Evolutionary conservation across 2,329 filamentous ascomycete species (phyloP), one percentile per base, ranked within the genome.

Genomic region (Fusarium redolens): DNA sequence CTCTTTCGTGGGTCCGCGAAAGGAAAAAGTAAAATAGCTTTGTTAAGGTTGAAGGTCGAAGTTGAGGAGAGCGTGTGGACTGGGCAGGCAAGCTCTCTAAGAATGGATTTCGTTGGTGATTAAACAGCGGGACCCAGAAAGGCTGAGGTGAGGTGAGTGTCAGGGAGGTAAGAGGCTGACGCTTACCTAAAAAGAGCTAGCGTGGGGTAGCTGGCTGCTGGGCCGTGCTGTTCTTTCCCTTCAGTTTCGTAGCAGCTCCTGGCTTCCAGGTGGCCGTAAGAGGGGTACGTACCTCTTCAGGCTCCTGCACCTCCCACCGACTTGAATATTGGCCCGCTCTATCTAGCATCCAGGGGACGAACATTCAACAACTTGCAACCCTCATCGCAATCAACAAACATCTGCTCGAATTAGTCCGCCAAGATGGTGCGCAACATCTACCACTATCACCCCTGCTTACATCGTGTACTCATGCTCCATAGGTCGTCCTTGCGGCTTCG

Each of bases 401-500:
- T 58, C 57, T 60, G 50, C 67, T 69, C 62, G 66, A 74, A 71
- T 51, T 67, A 70, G 69, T 75, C 71, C 73, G 65, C 68, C 80
- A 84, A 81, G 68, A 86, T 85, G 82, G 83, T 85, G 79, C 74
- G 79, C 69, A 75, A 61, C 28, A 14, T 30, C 58, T 62, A 61
- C 57, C 37, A 41, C 48, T 47, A 59, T 41, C 33, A 28, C 18
- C 37, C 35, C 22, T 38, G 18, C 50, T 44, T 56, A 9, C 51
- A 51, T 48, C 40, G 50, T 51, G 33, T 70, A 63, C 77, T 82
- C 59, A 77, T 74, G 50, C 59, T 48, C 72, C 65, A 71, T 77
- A 98, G 96, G 96, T 99, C 83, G 94, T 99, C 83, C 94, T 99
- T 83, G 96, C 96, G 84, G 96, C 96, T 80, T 98, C 96, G 80